Evolutionary conservation across 1,139 yeast genomes (phyloP).

Genomic region (Blastobotrys indianensis): DNA sequence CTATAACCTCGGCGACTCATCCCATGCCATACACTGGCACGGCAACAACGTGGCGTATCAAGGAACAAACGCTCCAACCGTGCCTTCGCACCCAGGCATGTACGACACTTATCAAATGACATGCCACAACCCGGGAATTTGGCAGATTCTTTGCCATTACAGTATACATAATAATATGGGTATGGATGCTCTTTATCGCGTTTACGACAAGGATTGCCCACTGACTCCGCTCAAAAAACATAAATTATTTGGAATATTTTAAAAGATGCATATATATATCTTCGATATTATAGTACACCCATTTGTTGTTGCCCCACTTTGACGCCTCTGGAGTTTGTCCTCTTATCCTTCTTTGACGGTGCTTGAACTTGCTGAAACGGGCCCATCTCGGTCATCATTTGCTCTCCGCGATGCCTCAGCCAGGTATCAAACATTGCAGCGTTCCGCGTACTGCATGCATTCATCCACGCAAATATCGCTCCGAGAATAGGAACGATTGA

Average conservation of each 20-base stretch:
- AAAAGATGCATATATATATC: too few species aligned
- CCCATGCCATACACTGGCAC: background rate
- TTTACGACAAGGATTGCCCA: background rate
- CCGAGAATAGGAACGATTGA: constrained; percentile 80
- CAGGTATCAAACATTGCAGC: constrained; percentile 60
- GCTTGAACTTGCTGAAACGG: constrained; percentile 16
- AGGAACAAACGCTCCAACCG: background rate
- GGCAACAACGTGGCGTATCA: background rate
- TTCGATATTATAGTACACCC: too few species aligned
- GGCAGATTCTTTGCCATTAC: background rate
- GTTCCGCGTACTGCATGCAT: constrained; percentile 84
- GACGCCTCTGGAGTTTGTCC: too few species aligned
- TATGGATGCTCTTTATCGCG: background rate
- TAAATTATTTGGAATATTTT: too few species aligned
- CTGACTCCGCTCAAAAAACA: background rate
- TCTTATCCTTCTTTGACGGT: too few species aligned
- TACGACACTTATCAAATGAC: background rate
- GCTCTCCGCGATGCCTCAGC: constrained; percentile 25
- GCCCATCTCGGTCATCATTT: constrained; percentile 17
- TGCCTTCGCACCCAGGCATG: background rate
- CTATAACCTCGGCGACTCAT: background rate
- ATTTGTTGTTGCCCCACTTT: too few species aligned
- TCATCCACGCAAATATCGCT: constrained; percentile 66
- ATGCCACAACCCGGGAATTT: background rate
- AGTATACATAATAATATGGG: background rate